These are phyloP conservation scores for Lasiosphaeria ovina DNA, from an alignment of 495 filamentous ascomycete genomes.

Conservation along the genomic window DNA sequence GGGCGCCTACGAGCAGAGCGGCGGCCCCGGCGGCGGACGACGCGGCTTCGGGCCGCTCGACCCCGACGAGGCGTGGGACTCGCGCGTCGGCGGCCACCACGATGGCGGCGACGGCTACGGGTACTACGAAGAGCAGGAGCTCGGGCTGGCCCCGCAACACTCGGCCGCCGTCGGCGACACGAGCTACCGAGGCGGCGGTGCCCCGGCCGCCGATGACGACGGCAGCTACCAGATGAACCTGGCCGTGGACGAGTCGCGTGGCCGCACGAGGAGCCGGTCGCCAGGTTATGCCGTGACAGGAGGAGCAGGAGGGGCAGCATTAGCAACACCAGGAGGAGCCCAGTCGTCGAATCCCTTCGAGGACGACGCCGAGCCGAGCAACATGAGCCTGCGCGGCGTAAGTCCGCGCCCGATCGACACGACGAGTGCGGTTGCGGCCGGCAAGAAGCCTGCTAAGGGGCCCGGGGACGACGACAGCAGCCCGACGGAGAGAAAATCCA, in stretches of 20 bases:
- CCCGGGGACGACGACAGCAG: constrained; percentile 32
- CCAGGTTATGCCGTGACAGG: constrained; percentile 16
- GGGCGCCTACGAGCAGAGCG: constrained; percentile 58
- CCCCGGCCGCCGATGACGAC: constrained; percentile 9
- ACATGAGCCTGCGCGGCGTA: constrained; percentile 53
- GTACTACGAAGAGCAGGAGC: constrained; percentile 66
- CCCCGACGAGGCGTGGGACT: constrained; percentile 73
- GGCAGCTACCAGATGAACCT: constrained; percentile 50
- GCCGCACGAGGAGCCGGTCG: constrained; percentile 33
- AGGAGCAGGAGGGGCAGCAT: no score
- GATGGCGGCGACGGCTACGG: constrained; percentile 52
- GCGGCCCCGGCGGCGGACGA: constrained; percentile 22
- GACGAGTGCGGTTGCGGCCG: constrained; percentile 14
- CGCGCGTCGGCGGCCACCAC: constrained; percentile 59
- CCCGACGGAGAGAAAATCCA: constrained; percentile 46
- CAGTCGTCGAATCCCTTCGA: constrained; percentile 51
- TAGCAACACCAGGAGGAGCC: not conserved
- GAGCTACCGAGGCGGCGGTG: constrained; percentile 19
- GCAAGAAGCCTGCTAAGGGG: constrained; percentile 11
- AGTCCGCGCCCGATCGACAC: constrained; percentile 55
- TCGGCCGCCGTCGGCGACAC: constrained; percentile 3
- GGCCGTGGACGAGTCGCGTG: constrained; percentile 30
- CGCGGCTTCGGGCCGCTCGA: constrained; percentile 56
- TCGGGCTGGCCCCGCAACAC: constrained; percentile 36
- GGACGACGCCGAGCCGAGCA: constrained; percentile 54